phyloP scores from a whole-genome alignment of 805 yeast species.

The Zygoascus biomembranicola region DNA sequence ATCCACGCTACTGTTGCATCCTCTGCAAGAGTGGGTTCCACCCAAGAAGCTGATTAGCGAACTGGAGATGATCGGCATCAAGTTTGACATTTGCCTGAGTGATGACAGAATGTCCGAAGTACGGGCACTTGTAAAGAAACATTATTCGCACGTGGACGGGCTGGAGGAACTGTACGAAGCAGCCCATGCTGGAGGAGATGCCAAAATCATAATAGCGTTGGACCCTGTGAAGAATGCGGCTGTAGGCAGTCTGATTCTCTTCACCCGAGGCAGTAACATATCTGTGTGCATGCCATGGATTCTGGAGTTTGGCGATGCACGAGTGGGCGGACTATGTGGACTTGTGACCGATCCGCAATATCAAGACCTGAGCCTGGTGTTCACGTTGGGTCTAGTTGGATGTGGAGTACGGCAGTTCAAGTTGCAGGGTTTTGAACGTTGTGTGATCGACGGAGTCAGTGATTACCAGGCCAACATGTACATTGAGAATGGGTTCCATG shows the following conservation, averaged over 20 bases:
- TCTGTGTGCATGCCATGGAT: conserved; percentile 46
- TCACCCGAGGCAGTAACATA: conserved; percentile 38
- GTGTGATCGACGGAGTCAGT: conserved; percentile 23
- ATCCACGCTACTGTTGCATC: conserved; percentile 32
- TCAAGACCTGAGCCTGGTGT: conserved; percentile 44
- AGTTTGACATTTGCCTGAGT: conserved; percentile 44
- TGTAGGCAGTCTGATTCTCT: conserved; percentile 35
- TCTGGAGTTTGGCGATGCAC: conserved; percentile 31
- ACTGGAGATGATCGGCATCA: conserved; percentile 47
- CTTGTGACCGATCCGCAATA: conserved; percentile 45
- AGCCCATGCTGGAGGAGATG: conserved; percentile 26
- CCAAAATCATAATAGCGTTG: conserved; percentile 42
- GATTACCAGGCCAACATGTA: conserved; percentile 15
- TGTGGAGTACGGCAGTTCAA: conserved; percentile 44
- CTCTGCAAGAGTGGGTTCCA: conserved; percentile 42
- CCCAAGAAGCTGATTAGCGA: conserved; percentile 47
- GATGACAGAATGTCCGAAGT: conserved; percentile 28
- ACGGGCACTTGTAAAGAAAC: conserved; percentile 31
- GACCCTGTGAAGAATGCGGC: conserved; percentile 46
- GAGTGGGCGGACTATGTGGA: conserved; percentile 45
- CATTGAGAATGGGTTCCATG: conserved; percentile 19
- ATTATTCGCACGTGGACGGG: conserved; percentile 18
- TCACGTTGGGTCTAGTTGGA: conserved; percentile 49
- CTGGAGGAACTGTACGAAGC: conserved; percentile 20
- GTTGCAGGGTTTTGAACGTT: conserved; percentile 23